Evolutionary conservation across 2,329 filamentous ascomycete genomes (phyloP), one percentile per base, ranked within the genome.

Genomic region (Aspergillus piperis): DNA sequence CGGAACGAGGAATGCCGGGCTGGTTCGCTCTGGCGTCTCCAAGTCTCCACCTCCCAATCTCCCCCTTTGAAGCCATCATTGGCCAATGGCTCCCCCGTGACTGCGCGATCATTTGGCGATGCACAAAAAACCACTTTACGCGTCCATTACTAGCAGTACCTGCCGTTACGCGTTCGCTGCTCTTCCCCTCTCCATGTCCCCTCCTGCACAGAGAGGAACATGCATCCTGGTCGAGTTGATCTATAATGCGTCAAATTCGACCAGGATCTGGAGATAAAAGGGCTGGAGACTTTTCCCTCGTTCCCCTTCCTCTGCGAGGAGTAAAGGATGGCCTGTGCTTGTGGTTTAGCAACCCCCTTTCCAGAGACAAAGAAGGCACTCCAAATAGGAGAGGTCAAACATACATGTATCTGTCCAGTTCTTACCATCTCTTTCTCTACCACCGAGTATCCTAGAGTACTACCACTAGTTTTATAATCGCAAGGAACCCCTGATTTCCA

Each of bases 61-160:
- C 36, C 15, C 11, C 30, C 36, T n/a, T 36, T 15, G 32, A 10
- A 5, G 15, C 30, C 47, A 38, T 66, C 15, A 72, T 71, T 73
- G 69, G 70, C 10, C 57, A 42, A 42, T 52, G 5, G 8, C 8
- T 30, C 27, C 27, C 73, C 66, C 73, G 73, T 77, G 75, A 77
- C 66, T 57, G 62, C 74, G 75, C 68, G 75, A 57, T 61, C 60
- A 71, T 76, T 75, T 76, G 71, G 73, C 72, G 73, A 74, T 70
- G 50, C 47, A 25, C 47, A 25, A n/a, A 51, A 64, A 67, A 64
- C 66, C 66, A 68, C 69, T 71, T 71, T 73, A 74, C 73, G 73
- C 68, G 70, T 69, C 55, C 36, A 36, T 36, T 36, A 36, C 32
- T 36, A 36, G 32, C 11, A 36, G 58, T 69, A 69, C 66, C 58